phyloP scores from a whole-genome alignment of 1,284 basidiomycete genomes.

The Puccinia polysora region DNA sequence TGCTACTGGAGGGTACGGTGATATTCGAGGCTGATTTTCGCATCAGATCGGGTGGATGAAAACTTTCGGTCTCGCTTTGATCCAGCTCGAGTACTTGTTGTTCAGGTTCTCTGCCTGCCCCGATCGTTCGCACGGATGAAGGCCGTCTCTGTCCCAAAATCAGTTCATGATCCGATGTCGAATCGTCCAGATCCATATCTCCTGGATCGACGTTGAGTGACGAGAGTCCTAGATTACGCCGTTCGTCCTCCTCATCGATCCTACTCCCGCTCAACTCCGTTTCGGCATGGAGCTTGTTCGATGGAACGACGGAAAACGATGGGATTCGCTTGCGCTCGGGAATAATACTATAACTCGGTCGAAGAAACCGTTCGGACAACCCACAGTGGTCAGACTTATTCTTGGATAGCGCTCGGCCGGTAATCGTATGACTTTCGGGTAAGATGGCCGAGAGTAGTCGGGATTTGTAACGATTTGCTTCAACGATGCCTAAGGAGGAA shows the following conservation, averaged over 20 bases:
- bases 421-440: background rate
- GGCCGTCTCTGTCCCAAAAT: background rate
- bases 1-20: background rate
- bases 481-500: slow-evolving; percentile 21
- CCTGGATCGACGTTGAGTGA: background rate
- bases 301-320: slow-evolving; percentile 5
- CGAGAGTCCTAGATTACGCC: background rate
- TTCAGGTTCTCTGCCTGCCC: slow-evolving; percentile 3
- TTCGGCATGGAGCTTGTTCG: background rate
- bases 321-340: slow-evolving; percentile 23
- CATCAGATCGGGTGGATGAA: slow-evolving; percentile 6
- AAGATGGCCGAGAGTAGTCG: background rate
- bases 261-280: background rate
- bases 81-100: background rate
- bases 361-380: slow-evolving; percentile 16
- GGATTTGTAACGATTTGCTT: slow-evolving; percentile 10
- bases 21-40: slow-evolving; percentile 23
- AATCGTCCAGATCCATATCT: background rate
- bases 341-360: background rate
- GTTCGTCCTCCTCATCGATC: slow-evolving; percentile 31
- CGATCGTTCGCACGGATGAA: slow-evolving; percentile 14
- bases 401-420: slow-evolving; percentile 1
- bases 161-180: background rate
- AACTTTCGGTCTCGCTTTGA: background rate
- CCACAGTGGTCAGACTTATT: background rate